Base-by-base conservation (phyloP, 352 stramenopile genomes). In the Globisporangium paroecandrum region DNA sequence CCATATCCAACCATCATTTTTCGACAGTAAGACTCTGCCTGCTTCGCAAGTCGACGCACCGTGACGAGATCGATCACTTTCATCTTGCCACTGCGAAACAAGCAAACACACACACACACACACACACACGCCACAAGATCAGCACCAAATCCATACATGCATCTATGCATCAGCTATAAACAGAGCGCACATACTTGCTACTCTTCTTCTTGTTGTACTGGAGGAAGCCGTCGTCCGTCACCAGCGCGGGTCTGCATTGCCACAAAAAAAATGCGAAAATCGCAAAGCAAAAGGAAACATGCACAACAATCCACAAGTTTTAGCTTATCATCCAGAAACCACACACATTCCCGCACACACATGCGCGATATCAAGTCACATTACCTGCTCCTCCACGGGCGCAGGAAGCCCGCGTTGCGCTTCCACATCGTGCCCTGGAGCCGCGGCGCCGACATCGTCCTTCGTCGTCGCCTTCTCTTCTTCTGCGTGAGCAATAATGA, bases 61-160 rank as follows among this genome's bases (percentile, higher is more conserved):
- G 85, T 90, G 61, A 91, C 75, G 24, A 93, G 75, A 67, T 93
- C 85, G 25, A 90, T 82, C 60, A 87, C 78, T 70, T 90, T 93
- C 58, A 68, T 70, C 24, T 83, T 88, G 15, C 59, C 60, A 1
- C 78, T 91, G 46, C 56, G 46, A 8, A 22, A 22, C 6, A 8
- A 18, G 15, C 25, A 58, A 22, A 3, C 32, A 36, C 15, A 36
- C 36, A 47, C 43, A 9, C 32, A 3, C 32, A 36, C 15, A 36
- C 36, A 47, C 43, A 9, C 32, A 36, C 7, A 29, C 27, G 27
- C 41, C 15, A 49, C 43, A 49, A n/a, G 15, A 57, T 46, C 55
- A 70, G 24, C 4, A 29, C 51, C 8, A 38, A 38, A 38, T 20
- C 53, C 32, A 36, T 20, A 5, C 4, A 20, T n/a, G 29, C 20